Evolutionary conservation across 805 yeast species (phyloP).

Genomic region (Lachancea fermentati): DNA sequence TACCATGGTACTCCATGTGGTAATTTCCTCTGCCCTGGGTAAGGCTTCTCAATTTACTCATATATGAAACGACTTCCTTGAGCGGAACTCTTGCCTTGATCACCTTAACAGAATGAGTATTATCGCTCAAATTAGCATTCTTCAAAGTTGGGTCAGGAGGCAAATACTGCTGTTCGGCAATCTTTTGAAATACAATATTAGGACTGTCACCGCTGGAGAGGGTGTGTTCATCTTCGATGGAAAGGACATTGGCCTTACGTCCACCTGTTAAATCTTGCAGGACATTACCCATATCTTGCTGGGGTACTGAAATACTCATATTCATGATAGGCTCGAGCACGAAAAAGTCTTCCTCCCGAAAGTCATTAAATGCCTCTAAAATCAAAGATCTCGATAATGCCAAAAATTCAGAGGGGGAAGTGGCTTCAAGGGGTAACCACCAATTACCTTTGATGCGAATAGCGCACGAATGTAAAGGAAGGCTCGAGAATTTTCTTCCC

Average conservation of each 20-base stretch:
- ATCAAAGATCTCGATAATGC: constrained; percentile 43
- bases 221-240: constrained; percentile 59
- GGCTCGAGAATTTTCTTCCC: constrained; percentile 54
- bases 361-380: constrained; percentile 32
- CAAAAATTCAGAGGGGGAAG: constrained; percentile 37
- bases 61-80: constrained; percentile 85
- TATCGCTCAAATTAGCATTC: constrained; percentile 14
- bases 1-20: constrained; percentile 70
- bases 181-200: constrained; percentile 44
- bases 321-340: constrained; percentile 87
- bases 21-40: constrained; percentile 88
- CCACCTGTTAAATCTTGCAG: constrained; percentile 77
- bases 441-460: constrained; percentile 46
- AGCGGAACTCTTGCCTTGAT: constrained; percentile 81
- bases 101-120: constrained; percentile 34
- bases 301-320: constrained; percentile 57
- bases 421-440: constrained; percentile 48
- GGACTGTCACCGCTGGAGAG: constrained; percentile 27
- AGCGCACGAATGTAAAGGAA: constrained; percentile 49
- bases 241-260: constrained; percentile 66
- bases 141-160: constrained; percentile 67
- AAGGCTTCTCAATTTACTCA: constrained; percentile 67
- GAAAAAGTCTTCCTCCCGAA: constrained; percentile 34
- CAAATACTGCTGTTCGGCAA: constrained; percentile 57
- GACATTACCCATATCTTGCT: constrained; percentile 74